phyloP scores from a whole-genome alignment of 306 rosid genomes.

The Dryas octopetala region DNA sequence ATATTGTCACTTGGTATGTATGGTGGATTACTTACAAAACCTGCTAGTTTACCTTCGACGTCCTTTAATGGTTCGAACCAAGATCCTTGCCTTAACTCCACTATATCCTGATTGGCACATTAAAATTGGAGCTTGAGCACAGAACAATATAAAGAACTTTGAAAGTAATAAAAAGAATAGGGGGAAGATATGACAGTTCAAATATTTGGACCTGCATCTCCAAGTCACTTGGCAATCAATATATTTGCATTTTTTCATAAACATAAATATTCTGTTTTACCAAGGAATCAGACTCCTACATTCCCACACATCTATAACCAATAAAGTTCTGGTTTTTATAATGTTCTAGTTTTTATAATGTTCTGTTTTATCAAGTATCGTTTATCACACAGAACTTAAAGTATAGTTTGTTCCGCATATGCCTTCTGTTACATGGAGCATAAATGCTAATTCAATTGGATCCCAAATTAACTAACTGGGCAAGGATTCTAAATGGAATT shows the following conservation, averaged over 20 bases:
- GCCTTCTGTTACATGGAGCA: neutral
- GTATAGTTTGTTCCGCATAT: too few species aligned
- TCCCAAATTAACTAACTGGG: neutral
- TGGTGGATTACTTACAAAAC: conserved; percentile 85
- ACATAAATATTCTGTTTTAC: neutral
- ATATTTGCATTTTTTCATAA: neutral
- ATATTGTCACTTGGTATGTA: conserved; percentile 77
- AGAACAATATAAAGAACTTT: conserved; percentile 1
- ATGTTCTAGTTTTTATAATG: too few species aligned
- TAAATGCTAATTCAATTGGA: neutral
- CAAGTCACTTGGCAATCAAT: neutral
- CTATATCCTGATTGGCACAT: conserved; percentile 48
- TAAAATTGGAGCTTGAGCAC: conserved; percentile 21
- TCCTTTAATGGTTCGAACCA: conserved; percentile 82
- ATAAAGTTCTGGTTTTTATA: neutral
- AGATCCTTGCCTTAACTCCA: conserved; percentile 74
- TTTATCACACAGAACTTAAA: too few species aligned
- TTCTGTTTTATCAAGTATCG: too few species aligned
- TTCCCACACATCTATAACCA: neutral
- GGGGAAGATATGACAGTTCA: neutral
- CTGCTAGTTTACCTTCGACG: conserved; percentile 64
- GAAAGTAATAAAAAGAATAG: neutral
- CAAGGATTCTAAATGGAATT: neutral
- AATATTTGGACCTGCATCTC: neutral
- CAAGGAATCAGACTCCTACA: neutral